Conservation (phyloP, 2,329 filamentous ascomycete genomes). For the Cytospora piceae region DNA sequence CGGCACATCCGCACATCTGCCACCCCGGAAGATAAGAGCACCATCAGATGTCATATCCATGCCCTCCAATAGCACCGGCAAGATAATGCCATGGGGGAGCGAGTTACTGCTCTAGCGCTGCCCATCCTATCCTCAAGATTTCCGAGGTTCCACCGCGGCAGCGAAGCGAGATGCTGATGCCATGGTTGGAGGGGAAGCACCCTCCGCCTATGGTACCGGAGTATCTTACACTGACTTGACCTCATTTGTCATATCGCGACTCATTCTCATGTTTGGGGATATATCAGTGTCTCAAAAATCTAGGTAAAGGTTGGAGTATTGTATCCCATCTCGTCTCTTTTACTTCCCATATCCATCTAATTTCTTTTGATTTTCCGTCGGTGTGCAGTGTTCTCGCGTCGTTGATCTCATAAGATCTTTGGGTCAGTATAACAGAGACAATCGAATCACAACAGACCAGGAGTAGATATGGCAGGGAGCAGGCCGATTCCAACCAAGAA, state of each 20-base stretch:
- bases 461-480: conserved; percentile 16
- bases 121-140: neutral
- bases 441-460: neutral
- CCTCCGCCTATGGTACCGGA: no score
- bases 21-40: neutral
- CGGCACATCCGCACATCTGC: neutral
- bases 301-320: neutral
- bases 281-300: neutral
- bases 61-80: neutral
- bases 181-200: neutral
- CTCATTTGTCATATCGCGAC: conserved; percentile 3
- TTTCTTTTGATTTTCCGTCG: neutral
- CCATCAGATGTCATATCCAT: neutral
- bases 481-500: conserved; percentile 20
- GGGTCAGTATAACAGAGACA: neutral
- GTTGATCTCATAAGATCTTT: neutral
- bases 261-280: neutral
- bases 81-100: neutral
- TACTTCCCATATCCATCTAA: neutral
- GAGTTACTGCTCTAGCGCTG: neutral
- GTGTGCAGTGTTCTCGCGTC: neutral
- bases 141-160: conserved; percentile 1
- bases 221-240: neutral
- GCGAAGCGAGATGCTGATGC: neutral
- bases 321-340: neutral